phyloP scores from a whole-genome alignment of 192 early-diverging fungal species.

The Backusella westeae region DNA sequence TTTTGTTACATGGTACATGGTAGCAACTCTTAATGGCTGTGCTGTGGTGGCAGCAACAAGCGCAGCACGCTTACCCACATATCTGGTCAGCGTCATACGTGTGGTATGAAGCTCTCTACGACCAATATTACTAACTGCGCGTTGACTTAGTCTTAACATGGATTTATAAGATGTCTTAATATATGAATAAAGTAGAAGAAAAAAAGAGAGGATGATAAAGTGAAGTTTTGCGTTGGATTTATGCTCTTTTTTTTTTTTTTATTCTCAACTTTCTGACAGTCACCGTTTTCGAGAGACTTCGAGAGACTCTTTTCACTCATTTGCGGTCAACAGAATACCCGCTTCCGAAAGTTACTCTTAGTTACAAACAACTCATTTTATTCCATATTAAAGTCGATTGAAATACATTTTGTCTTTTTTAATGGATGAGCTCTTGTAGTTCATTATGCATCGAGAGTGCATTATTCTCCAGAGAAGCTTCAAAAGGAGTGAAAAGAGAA shows the following conservation, averaged over 20 bases:
- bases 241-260: constrained; percentile 3
- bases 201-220: background rate
- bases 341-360: background rate
- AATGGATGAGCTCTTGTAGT: background rate
- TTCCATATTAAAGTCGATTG: too few relatives aligned
- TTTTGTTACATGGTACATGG: background rate
- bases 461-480: background rate
- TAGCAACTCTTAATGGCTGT: background rate
- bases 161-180: background rate
- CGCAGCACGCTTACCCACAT: background rate
- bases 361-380: too few relatives aligned
- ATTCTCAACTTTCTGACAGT: background rate
- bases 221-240: background rate
- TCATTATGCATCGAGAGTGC: background rate
- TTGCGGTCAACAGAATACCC: background rate
- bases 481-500: background rate
- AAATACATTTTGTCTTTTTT: background rate
- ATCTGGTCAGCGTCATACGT: background rate
- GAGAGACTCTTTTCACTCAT: background rate
- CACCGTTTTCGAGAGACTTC: background rate
- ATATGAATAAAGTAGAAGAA: background rate
- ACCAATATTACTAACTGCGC: background rate
- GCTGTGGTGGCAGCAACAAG: background rate
- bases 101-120: background rate
- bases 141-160: background rate